These are phyloP conservation scores for Bacidia rubella DNA, from an alignment of 495 filamentous ascomycete genomes.

Conservation along the genomic window DNA sequence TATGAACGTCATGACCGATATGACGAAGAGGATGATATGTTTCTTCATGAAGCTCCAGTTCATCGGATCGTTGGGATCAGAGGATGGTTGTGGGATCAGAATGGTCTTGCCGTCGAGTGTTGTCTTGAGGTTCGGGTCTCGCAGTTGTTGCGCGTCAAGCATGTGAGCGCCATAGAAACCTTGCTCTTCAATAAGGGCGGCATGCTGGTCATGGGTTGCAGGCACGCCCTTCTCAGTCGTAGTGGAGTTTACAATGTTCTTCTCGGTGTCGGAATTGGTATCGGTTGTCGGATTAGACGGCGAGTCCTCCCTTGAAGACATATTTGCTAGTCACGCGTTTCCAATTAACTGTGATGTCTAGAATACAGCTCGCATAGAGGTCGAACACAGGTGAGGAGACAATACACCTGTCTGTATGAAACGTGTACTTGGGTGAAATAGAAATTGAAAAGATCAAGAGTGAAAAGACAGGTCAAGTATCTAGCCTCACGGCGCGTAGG, in stretches of 20 bases:
- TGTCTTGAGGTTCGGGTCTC: background rate
- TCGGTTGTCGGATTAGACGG: background rate
- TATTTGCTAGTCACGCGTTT: no score
- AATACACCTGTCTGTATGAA: no score
- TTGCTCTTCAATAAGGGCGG: background rate
- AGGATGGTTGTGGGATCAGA: constrained; percentile 20
- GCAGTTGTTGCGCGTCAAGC: background rate
- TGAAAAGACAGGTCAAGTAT: no score
- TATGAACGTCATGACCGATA: constrained; percentile 38
- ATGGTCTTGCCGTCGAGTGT: constrained; percentile 14
- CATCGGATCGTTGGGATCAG: constrained; percentile 23
- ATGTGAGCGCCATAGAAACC: background rate
- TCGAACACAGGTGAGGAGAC: no score
- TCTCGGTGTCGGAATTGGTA: background rate
- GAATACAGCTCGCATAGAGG: no score
- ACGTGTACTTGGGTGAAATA: no score
- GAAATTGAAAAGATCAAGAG: no score
- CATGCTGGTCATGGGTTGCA: no score
- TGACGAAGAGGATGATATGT: constrained; percentile 37
- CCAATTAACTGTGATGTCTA: no score
- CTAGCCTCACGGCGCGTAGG: no score
- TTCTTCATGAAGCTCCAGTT: constrained; percentile 19
- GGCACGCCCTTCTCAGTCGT: constrained; percentile 3
- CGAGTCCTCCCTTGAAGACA: constrained; percentile 1
- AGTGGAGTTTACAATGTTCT: background rate